Conservation (phyloP, 106 monocot species). For the Dioscorea alata region DNA sequence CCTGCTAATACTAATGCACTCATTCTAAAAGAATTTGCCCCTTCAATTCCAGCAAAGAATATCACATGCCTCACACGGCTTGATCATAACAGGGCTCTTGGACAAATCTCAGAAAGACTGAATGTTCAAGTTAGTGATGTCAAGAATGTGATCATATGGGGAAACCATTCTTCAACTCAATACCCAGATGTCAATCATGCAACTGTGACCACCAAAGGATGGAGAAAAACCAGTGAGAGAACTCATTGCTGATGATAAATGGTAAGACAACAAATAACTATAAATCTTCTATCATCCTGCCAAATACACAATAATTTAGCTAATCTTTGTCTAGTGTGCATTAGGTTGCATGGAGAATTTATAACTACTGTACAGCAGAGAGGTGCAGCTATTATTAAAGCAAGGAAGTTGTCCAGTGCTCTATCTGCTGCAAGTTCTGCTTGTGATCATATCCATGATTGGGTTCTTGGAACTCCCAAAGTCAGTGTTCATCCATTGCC, state of each 20-base stretch:
- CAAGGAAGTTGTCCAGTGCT: conserved; percentile 58
- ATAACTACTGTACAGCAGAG: conserved; percentile 54
- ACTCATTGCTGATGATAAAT: conserved; percentile 49
- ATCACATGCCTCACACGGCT: conserved; percentile 77
- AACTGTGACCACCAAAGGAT: conserved; percentile 24
- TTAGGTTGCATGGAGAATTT: conserved; percentile 55
- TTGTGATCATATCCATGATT: conserved; percentile 71
- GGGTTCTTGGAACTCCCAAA: conserved; percentile 62
- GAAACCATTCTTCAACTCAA: conserved; percentile 81
- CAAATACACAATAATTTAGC: background rate
- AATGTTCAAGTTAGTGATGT: conserved; percentile 46
- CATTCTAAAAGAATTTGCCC: conserved; percentile 66
- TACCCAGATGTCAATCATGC: conserved; percentile 76
- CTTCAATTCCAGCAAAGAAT: conserved; percentile 63
- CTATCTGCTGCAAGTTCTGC: conserved; percentile 64
- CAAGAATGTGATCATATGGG: conserved; percentile 77
- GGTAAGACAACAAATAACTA: conserved; percentile 20
- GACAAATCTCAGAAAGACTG: conserved; percentile 48
- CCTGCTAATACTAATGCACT: conserved; percentile 74
- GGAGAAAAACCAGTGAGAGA: conserved; percentile 46
- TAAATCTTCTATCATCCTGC: background rate
- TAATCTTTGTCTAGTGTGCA: background rate
- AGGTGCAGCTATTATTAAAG: conserved; percentile 60
- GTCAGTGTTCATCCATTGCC: conserved; percentile 10
- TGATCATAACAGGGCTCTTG: conserved; percentile 78